These are phyloP conservation scores for Coprinopsis cinerea DNA, from an alignment of 768 basidiomycete genomes.

Conservation along the genomic window DNA sequence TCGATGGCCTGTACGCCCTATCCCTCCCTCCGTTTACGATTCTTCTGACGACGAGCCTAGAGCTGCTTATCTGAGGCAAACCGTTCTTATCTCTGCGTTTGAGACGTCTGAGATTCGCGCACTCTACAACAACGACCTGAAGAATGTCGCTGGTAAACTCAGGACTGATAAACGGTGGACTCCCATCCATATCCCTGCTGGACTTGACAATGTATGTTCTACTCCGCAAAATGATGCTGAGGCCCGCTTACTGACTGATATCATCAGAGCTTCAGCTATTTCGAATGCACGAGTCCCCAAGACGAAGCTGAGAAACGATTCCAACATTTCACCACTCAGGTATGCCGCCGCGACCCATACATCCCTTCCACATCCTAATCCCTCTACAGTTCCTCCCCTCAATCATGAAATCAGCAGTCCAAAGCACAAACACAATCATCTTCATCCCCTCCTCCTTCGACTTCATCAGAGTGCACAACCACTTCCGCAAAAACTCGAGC, in stretches of 20 bases:
- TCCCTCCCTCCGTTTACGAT: neutral
- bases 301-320: conserved; percentile 88
- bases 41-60: conserved; percentile 32
- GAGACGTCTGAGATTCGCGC: conserved; percentile 86
- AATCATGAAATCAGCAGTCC: conserved; percentile 88
- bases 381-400: conserved; percentile 63
- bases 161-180: conserved; percentile 62
- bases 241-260: neutral
- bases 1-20: conserved; percentile 73
- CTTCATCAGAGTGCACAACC: conserved; percentile 86
- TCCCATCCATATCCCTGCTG: conserved; percentile 74
- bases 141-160: conserved; percentile 83
- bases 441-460: conserved; percentile 96
- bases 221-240: neutral
- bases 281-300: conserved; percentile 63
- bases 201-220: conserved; percentile 67
- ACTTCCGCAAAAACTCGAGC: conserved; percentile 68
- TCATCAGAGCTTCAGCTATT: conserved; percentile 61
- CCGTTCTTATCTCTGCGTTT: conserved; percentile 79
- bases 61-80: conserved; percentile 82
- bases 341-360: conserved; percentile 21
- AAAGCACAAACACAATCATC: conserved; percentile 81
- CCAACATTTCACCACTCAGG: conserved; percentile 82
- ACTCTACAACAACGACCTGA: conserved; percentile 67
- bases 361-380: neutral